Evolutionary conservation across 2,329 filamentous ascomycete genomes (phyloP), one percentile per base, ranked within the genome.

Genomic region (Diaporthe velutina): DNA sequence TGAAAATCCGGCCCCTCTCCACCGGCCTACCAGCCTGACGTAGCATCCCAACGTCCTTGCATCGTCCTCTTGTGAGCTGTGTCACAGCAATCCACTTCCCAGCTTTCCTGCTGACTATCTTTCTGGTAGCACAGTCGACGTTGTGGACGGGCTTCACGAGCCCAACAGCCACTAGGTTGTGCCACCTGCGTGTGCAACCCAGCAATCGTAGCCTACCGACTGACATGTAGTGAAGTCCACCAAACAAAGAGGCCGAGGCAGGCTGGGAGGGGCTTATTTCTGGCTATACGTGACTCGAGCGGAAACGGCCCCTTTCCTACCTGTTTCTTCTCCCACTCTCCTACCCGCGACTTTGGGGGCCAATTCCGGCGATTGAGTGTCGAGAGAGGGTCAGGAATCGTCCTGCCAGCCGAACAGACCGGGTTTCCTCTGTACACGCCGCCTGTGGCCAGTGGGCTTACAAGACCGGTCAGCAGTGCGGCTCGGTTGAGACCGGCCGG

Each of bases 11-110:
- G 67, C 17, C 50, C 17, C 22, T 50, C 50, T 57, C 35, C 35
- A 55, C 38, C 52, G 25, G 17, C 38, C 58, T 35, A 30, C 38
- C 52, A 54, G n/a, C 48, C 48, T 68, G 71, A 68, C 60, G 73
- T 74, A 71, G 38, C 19, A 66, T 30, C 40, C 17, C 50, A 66
- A 74, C 58, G 48, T 35, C 67, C 40, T 33, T 74, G 67, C 57
- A 71, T 38, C 52, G 48, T 42, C 38, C 52, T 64, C 38, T 38
- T 48, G 28, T 45, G 35, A 50, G 45, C 33, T 40, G 35, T 58
- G 42, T 15, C 48, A 73, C 22, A 40, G 52, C 58, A 73, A 68
- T 57, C 60, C 48, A 30, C 55, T 48, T n/a, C 22, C 15, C 38
- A n/a, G n/a, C 15, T 40, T 35, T 48, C 35, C 40, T 71, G 48